phyloP scores from a whole-genome alignment of 345 rosid genomes.

The Lepidium sativum region DNA sequence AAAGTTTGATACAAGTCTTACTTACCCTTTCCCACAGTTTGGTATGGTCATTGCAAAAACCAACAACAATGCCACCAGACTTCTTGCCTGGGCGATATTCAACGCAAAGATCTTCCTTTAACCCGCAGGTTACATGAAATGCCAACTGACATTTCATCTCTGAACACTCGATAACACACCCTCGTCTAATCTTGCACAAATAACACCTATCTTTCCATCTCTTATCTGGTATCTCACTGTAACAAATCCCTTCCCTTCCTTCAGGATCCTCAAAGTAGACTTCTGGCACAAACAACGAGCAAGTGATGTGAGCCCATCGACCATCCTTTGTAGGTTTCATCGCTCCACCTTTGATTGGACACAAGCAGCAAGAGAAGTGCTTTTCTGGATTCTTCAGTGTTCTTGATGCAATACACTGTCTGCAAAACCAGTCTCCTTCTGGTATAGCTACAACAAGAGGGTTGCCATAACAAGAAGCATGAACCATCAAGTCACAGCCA shows the following conservation, averaged over 20 bases:
- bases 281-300: conserved; percentile 76
- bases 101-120: conserved; percentile 60
- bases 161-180: conserved; percentile 80
- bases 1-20: conserved; percentile 14
- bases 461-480: conserved; percentile 74
- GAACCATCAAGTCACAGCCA: conserved; percentile 94
- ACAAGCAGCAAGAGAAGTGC: conserved; percentile 48
- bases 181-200: conserved; percentile 52
- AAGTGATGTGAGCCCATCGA: conserved; percentile 74
- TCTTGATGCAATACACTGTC: conserved; percentile 30
- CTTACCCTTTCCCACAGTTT: conserved; percentile 76
- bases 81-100: conserved; percentile 69
- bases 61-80: conserved; percentile 68
- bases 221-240: conserved; percentile 45
- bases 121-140: conserved; percentile 82
- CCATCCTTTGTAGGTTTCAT: conserved; percentile 53
- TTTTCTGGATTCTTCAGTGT: neutral
- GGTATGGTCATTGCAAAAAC: conserved; percentile 72
- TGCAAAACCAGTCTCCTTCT: conserved; percentile 87
- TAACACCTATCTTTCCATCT: conserved; percentile 64
- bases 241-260: conserved; percentile 74
- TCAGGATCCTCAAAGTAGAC: conserved; percentile 80
- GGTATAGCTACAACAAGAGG: conserved; percentile 63
- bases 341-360: conserved; percentile 52
- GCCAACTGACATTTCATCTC: conserved; percentile 66